These are phyloP conservation scores for Metrosideros polymorpha DNA, from an alignment of 441 rosid species.

Conservation along the genomic window DNA sequence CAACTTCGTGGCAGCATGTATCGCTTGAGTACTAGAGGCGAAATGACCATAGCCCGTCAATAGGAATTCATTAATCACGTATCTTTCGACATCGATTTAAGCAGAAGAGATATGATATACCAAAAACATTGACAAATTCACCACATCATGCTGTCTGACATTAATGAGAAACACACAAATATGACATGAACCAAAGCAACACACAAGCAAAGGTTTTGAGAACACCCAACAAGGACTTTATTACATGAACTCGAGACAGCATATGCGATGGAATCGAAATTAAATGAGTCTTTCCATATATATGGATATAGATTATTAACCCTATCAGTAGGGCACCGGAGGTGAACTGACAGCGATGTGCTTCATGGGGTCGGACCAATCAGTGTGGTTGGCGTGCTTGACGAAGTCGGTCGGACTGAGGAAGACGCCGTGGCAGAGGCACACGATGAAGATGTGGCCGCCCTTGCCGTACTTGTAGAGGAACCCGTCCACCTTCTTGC, in stretches of 20 bases:
- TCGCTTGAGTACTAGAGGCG: not conserved
- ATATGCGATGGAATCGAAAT: not conserved
- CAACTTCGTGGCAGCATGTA: not conserved
- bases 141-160: not conserved
- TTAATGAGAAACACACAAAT: not conserved
- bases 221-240: not conserved
- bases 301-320: not conserved
- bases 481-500: conserved; percentile 34
- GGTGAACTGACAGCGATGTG: conserved; percentile 7
- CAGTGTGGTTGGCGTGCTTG: conserved; percentile 28
- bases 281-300: not conserved
- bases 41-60: not conserved
- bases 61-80: not conserved
- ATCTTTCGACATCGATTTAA: not conserved
- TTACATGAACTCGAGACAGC: not conserved
- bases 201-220: not conserved
- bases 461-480: conserved; percentile 17
- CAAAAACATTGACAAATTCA: not conserved
- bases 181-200: not conserved
- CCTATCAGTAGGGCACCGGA: not conserved
- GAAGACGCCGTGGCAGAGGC: conserved; percentile 41
- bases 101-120: not conserved
- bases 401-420: conserved; percentile 36
- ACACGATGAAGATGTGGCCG: conserved; percentile 24
- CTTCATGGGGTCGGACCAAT: conserved; percentile 16